phyloP scores from a whole-genome alignment of 2,329 filamentous ascomycete species.

The Beauveria sp. region DNA sequence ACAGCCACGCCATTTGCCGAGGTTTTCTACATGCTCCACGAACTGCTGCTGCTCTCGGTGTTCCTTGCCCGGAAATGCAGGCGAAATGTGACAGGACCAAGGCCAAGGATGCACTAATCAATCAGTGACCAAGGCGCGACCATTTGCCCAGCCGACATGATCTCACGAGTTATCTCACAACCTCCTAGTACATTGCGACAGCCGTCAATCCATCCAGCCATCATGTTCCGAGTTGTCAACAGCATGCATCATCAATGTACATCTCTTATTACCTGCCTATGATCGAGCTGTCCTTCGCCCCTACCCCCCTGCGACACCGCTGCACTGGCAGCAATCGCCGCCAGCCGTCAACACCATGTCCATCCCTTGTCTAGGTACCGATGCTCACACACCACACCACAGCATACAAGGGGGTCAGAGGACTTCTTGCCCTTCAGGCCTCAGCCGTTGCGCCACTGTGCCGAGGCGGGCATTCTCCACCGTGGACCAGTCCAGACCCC shows the following conservation, averaged over 20 bases:
- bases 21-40: not conserved
- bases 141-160: no score
- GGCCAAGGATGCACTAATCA: not conserved
- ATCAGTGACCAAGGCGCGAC: not conserved
- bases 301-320: not conserved
- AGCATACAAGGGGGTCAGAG: not conserved
- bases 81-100: constrained; percentile 4
- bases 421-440: not conserved
- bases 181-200: not conserved
- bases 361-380: not conserved
- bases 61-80: not conserved
- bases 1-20: not conserved
- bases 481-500: constrained; percentile 11
- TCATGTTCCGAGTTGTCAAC: not conserved
- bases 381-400: not conserved
- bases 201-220: no score
- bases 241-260: not conserved
- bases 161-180: no score
- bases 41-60: not conserved
- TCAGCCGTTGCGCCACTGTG: constrained; percentile 8
- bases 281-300: not conserved
- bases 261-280: no score
- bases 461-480: not conserved
- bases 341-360: not conserved
- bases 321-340: not conserved